These are phyloP conservation scores for Leccinum subgranulosum DNA, from an alignment of 768 basidiomycete genomes.

Conservation along the genomic window DNA sequence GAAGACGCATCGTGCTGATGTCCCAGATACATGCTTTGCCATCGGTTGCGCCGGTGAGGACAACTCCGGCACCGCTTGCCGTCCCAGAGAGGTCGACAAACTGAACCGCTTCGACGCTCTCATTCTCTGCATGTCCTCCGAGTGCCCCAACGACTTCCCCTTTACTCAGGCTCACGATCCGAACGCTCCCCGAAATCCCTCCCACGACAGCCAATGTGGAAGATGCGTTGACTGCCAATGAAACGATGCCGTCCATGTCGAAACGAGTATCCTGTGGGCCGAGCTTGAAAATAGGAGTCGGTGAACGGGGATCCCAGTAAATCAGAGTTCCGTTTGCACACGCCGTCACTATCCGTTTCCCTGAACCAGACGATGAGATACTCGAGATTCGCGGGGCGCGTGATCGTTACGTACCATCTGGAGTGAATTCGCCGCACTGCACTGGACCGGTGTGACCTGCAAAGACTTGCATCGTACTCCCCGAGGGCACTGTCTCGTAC, in stretches of 20 bases:
- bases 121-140: conserved; percentile 79
- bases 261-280: conserved; percentile 69
- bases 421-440: conserved; percentile 87
- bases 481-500: conserved; percentile 73
- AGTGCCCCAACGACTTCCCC: conserved; percentile 79
- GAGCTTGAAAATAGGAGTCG: conserved; percentile 80
- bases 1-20: conserved; percentile 76
- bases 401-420: conserved; percentile 59
- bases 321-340: conserved; percentile 80
- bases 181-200: conserved; percentile 78
- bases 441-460: conserved; percentile 85
- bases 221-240: conserved; percentile 78
- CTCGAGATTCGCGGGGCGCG: neutral
- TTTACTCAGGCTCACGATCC: conserved; percentile 82
- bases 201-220: conserved; percentile 92
- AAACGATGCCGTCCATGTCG: conserved; percentile 79
- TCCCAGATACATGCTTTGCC: conserved; percentile 97
- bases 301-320: conserved; percentile 86
- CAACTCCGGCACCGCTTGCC: conserved; percentile 49
- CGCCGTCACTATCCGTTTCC: conserved; percentile 87
- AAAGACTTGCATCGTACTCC: conserved; percentile 94
- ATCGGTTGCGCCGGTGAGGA: conserved; percentile 88
- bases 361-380: conserved; percentile 33
- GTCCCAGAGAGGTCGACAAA: conserved; percentile 76
- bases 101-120: conserved; percentile 83